Evolutionary conservation across 805 yeast species (phyloP), one percentile per base, ranked within the genome.

Genomic region (Candida railenensis): DNA sequence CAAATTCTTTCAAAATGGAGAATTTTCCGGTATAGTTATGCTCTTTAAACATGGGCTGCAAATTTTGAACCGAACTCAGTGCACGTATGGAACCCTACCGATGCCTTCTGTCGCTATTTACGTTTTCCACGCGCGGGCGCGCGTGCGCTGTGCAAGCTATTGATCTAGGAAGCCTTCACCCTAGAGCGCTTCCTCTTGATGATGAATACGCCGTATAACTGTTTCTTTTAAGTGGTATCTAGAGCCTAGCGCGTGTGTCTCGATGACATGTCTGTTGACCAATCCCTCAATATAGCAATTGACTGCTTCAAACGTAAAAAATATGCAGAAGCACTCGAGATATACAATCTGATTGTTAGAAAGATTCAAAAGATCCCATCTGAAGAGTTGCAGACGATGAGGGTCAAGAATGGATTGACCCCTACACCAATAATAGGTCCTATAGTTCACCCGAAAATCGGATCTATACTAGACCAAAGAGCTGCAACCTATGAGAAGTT

Each of bases 401-500:
- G 72, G 37, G 41, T 40, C 3, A 47, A 45, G 33, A 21, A 38
- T 9, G 62, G 64, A 43, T 53, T 69, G 4, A 44, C 50, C 8
- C 58, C 50, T 22, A 43, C 34, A 7, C 75, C 76, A 2, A 37
- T 62, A 2, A 45, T 59, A 14, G 71, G 73, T 7, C 56, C 60
- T 4, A 32, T 53, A 4, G 54, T 61, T 7, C 77, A 72, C 48
- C 77, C 77, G 1, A 63, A 63, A 49, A 46, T 72, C 4, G 58
- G 66, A 1, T 53, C 65, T 1, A 47, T 69, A 4, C 53, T 70
- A 9, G 83, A 79, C 50, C 74, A 70, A 46, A 54, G 81, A 16
- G 78, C 82, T 1, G 83, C 83, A 2, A 68, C 79, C 1, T 67
- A 58, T 54, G 77, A 76, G 48, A 77, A 75, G 48, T 49, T 77